Conservation (phyloP, 305 asterid genomes). For the Solanum hybrid region DNA sequence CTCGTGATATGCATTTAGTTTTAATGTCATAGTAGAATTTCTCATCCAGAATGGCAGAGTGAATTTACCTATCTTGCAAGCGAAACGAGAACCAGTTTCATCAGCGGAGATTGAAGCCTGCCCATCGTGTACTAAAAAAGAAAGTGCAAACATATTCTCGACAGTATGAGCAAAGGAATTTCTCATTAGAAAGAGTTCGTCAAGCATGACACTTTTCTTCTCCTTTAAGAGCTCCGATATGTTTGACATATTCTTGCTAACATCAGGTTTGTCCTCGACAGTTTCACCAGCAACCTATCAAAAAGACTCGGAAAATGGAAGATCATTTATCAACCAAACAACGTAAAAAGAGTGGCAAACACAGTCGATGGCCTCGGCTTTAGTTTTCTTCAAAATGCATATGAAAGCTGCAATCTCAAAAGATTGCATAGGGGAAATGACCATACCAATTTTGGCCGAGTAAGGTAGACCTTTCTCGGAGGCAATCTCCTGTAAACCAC, state of each 20-base stretch:
- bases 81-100: conserved; percentile 34
- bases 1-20: background rate
- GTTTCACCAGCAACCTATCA: conserved; percentile 18
- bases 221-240: conserved; percentile 35
- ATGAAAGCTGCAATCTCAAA: background rate
- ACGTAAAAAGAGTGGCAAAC: background rate
- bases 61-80: conserved; percentile 16
- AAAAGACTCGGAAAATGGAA: background rate
- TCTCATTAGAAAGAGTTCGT: conserved; percentile 29
- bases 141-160: conserved; percentile 53
- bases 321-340: background rate
- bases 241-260: conserved; percentile 18
- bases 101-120: conserved; percentile 31
- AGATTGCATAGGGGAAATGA: background rate
- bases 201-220: conserved; percentile 24
- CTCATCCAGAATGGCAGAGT: background rate
- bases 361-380: background rate
- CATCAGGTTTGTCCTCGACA: conserved; percentile 18
- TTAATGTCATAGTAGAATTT: background rate
- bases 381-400: background rate
- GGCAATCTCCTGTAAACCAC: background rate
- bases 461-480: background rate
- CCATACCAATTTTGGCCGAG: conserved; percentile 26
- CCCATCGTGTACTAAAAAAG: conserved; percentile 59
- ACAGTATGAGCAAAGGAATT: conserved; percentile 57